These are phyloP conservation scores for Nakazawaea populi DNA, from an alignment of 805 yeast species.

Conservation along the genomic window DNA sequence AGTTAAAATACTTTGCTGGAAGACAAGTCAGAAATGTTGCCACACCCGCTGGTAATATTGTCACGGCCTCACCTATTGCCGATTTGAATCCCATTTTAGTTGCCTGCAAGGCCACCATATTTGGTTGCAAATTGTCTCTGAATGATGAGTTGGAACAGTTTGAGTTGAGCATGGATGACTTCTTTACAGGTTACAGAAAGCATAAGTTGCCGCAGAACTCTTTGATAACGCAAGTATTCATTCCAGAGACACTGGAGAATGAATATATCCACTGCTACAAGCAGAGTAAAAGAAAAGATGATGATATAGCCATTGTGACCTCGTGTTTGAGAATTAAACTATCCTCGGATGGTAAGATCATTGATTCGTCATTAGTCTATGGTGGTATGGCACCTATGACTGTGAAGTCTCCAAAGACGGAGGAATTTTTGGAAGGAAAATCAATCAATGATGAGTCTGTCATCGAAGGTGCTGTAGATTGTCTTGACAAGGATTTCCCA, in stretches of 20 bases:
- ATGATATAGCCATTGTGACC: slow-evolving; percentile 44
- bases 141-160: slow-evolving; percentile 18
- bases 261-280: slow-evolving; percentile 35
- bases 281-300: slow-evolving; percentile 44
- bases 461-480: slow-evolving; percentile 24
- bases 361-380: slow-evolving; percentile 29
- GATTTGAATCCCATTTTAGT: slow-evolving; percentile 41
- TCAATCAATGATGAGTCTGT: slow-evolving; percentile 18
- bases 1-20: slow-evolving; percentile 41
- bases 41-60: slow-evolving; percentile 43
- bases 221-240: slow-evolving; percentile 29
- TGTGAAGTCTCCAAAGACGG: slow-evolving; percentile 30
- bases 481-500: slow-evolving; percentile 27
- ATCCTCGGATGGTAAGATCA: slow-evolving; percentile 17
- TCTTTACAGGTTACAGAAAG: slow-evolving; percentile 37
- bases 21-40: slow-evolving; percentile 45
- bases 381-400: slow-evolving; percentile 48
- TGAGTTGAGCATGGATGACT: slow-evolving; percentile 31
- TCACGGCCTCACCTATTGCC: slow-evolving; percentile 44
- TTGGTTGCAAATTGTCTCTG: slow-evolving; percentile 25
- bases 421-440: slow-evolving; percentile 17
- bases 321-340: slow-evolving; percentile 29
- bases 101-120: slow-evolving; percentile 32
- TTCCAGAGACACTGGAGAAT: slow-evolving; percentile 31
- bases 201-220: slow-evolving; percentile 31